Conservation (phyloP, 2,329 filamentous ascomycete species). For the Dactylellina sp. region DNA sequence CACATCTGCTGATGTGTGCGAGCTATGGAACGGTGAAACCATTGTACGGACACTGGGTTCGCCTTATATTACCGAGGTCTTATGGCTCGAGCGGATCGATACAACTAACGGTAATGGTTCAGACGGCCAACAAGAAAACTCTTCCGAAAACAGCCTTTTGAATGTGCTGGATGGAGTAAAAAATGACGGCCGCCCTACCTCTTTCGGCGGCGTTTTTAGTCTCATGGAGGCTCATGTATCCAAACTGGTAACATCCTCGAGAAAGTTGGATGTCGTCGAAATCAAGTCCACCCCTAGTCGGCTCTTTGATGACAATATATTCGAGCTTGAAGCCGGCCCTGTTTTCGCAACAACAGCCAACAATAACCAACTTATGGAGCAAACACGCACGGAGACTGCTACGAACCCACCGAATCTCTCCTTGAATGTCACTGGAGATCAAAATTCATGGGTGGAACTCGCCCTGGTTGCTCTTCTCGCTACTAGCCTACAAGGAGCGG, state of each 20-base stretch:
- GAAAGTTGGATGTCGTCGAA: not conserved
- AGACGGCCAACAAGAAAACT: not conserved
- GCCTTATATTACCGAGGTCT: slow-evolving; percentile 62
- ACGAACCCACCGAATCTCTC: slow-evolving; percentile 26
- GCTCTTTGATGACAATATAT: slow-evolving; percentile 10
- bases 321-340: slow-evolving; percentile 20
- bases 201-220: slow-evolving; percentile 21
- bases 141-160: not conserved
- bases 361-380: not conserved
- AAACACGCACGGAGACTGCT: not conserved
- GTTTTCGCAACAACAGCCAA: not conserved
- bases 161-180: not conserved
- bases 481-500: slow-evolving; percentile 15
- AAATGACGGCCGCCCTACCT: not conserved
- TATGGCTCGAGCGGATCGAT: slow-evolving; percentile 56
- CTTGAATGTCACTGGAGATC: slow-evolving; percentile 18
- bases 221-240: slow-evolving; percentile 8
- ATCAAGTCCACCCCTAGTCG: not conserved
- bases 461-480: slow-evolving; percentile 6
- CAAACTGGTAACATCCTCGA: slow-evolving; percentile 4
- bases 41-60: slow-evolving; percentile 63
- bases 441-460: slow-evolving; percentile 6
- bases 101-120: not conserved
- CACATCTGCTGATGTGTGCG: slow-evolving; percentile 64
- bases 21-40: slow-evolving; percentile 63